Conservation (phyloP, 1,284 basidiomycete genomes). For the Neonothopanus nambi region DNA sequence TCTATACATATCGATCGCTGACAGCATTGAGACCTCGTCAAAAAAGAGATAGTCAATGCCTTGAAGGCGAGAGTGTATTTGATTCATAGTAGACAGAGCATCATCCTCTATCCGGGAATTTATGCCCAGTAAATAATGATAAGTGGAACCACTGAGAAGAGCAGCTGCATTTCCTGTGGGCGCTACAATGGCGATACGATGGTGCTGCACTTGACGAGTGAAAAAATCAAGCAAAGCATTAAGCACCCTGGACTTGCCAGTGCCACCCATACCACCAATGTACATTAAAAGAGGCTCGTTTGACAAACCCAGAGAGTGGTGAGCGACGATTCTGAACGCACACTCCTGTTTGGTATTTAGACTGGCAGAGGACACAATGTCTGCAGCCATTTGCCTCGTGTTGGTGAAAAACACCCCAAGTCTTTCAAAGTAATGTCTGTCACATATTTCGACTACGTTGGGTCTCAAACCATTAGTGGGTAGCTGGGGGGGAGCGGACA, state of each 20-base stretch:
- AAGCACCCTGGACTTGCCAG: conserved; percentile 44
- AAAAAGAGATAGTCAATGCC: conserved; percentile 29
- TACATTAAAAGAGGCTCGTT: conserved; percentile 8
- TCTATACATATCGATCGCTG: conserved; percentile 21
- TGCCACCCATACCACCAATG: conserved; percentile 6
- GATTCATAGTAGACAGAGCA: neutral
- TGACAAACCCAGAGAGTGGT: conserved; percentile 23
- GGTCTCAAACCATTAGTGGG: too few relatives aligned
- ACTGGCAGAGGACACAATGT: too few relatives aligned
- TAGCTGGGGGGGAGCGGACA: too few relatives aligned
- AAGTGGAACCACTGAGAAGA: conserved; percentile 28
- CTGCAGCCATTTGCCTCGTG: too few relatives aligned
- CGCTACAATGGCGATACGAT: conserved; percentile 32
- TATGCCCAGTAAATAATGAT: conserved; percentile 29
- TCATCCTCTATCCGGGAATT: neutral
- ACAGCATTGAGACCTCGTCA: conserved; percentile 31
- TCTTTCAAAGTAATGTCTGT: too few relatives aligned
- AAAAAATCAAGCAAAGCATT: conserved; percentile 35
- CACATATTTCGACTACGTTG: too few relatives aligned
- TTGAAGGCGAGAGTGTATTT: conserved; percentile 10
- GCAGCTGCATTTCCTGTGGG: conserved; percentile 34
- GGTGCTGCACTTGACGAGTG: conserved; percentile 19
- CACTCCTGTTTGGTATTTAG: conserved; percentile 31
- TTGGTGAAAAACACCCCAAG: too few relatives aligned
- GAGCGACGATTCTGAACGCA: conserved; percentile 28